phyloP scores from a whole-genome alignment of 768 basidiomycete genomes.

The Lactarius evosmus region DNA sequence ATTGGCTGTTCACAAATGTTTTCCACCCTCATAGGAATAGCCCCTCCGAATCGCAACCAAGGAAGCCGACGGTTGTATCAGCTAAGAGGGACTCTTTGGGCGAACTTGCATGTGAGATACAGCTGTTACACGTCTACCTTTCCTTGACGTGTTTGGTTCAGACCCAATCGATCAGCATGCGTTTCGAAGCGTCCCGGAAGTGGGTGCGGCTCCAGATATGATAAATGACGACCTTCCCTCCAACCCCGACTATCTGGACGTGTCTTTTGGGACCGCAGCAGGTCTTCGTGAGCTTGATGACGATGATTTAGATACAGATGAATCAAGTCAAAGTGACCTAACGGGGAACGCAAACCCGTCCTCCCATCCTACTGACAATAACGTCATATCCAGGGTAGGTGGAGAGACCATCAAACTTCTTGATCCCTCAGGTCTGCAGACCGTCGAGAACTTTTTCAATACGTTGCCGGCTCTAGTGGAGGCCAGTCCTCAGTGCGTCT shows the following conservation, averaged over 20 bases:
- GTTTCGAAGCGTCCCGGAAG: slow-evolving; percentile 69
- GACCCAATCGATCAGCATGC: slow-evolving; percentile 81
- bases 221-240: slow-evolving; percentile 88
- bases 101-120: slow-evolving; percentile 33
- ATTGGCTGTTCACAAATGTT: neutral
- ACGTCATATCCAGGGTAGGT: slow-evolving; percentile 57
- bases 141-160: slow-evolving; percentile 31
- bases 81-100: slow-evolving; percentile 14
- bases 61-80: slow-evolving; percentile 20
- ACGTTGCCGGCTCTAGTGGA: slow-evolving; percentile 53
- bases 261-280: slow-evolving; percentile 73
- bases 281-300: slow-evolving; percentile 70
- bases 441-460: slow-evolving; percentile 74
- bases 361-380: slow-evolving; percentile 29
- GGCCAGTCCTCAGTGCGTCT: slow-evolving; percentile 46
- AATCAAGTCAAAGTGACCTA: slow-evolving; percentile 38
- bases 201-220: slow-evolving; percentile 82
- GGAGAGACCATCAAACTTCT: slow-evolving; percentile 87
- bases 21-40: slow-evolving; percentile 2
- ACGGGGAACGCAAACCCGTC: neutral
- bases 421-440: slow-evolving; percentile 55
- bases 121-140: neutral
- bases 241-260: slow-evolving; percentile 85
- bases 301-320: slow-evolving; percentile 65
- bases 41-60: slow-evolving; percentile 2